These are phyloP conservation scores for Mycena filopes DNA, from an alignment of 768 basidiomycete species.

Conservation along the genomic window DNA sequence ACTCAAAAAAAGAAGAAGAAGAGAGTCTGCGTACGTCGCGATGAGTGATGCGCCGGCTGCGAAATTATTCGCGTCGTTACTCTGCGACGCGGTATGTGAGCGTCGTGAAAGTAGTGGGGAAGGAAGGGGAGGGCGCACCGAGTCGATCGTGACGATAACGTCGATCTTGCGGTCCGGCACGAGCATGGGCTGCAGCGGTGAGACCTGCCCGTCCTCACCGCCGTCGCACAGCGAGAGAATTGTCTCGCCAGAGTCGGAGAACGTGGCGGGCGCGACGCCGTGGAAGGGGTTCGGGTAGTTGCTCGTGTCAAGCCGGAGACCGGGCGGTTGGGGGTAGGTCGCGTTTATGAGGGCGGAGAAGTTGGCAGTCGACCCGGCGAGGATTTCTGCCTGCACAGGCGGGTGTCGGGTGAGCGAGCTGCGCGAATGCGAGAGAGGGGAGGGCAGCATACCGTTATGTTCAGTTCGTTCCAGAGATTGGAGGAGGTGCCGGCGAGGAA, in stretches of 20 bases:
- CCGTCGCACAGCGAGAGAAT: constrained; percentile 51
- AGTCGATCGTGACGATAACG: constrained; percentile 62
- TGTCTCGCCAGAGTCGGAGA: constrained; percentile 44
- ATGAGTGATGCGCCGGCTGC: constrained; percentile 32
- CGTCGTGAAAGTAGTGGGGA: too few relatives aligned
- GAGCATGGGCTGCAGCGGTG: constrained; percentile 62
- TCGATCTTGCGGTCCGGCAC: constrained; percentile 58
- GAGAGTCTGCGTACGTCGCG: constrained; percentile 29
- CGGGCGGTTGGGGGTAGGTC: constrained; percentile 32
- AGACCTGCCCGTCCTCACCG: constrained; percentile 53
- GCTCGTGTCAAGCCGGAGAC: constrained; percentile 40
- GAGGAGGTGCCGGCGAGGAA: constrained; percentile 65
- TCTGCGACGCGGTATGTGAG: constrained; percentile 9
- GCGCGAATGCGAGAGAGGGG: neutral
- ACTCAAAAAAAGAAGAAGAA: neutral
- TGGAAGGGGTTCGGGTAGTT: constrained; percentile 51
- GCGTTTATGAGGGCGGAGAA: constrained; percentile 28
- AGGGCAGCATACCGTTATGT: constrained; percentile 13
- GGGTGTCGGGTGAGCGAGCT: neutral
- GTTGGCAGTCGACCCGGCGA: constrained; percentile 21
- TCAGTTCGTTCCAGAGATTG: neutral
- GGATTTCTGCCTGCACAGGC: constrained; percentile 6
- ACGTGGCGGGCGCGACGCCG: constrained; percentile 46
- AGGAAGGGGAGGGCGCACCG: constrained; percentile 39
- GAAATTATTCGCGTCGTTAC: constrained; percentile 14